Evolutionary conservation across 1,284 basidiomycete species (phyloP), one percentile per base, ranked within the genome.

Genomic region (Boletus albobrunnescens): DNA sequence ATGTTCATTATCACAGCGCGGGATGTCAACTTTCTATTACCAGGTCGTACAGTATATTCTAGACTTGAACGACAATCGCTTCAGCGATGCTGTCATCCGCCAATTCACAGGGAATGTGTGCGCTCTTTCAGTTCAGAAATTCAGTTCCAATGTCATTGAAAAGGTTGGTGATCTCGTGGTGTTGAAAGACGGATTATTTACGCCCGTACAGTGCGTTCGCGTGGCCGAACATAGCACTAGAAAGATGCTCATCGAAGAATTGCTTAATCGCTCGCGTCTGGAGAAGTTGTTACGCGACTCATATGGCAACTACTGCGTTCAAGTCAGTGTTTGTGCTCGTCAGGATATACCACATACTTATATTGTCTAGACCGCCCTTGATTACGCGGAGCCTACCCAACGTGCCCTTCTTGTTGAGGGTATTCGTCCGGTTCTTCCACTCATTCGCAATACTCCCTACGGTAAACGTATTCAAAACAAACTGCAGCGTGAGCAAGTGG

Each of bases 21-120:
- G 20, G 23, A 37, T 43, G 33, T 13, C 16, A 43, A 40, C 23
- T 41, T 42, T 43, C 50, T 13, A 50, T n/a, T 37, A 32, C 17
- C 57, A 91, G 88, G 88, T 91, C 52, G 91, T 94, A 36, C 92
- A 97, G 81, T 97, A 97, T 67, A 96, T 99, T 55, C 79, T 99
- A 44, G 96, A 99, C 66, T 74, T 99, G 63, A 99, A 98, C 71
- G 94, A 99, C 72, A 93, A 92, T 66, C 82, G 95, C 39, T 99
- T 97, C 78, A 96, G 91, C 57, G 95, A 98, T 68, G 94, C 81
- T 37, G 90, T 99, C 57, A 97, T 99, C 61, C 86, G 95, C 56
- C 96, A 99, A 63, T 99, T 99, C 70, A 77, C 92, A 47, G 95
- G 96, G 60, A 98, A 99, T 65, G 93, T 99, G 49, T 99, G 95